Base-by-base conservation (phyloP, 352 stramenopile genomes). In the Phytopythium mirpurense region DNA sequence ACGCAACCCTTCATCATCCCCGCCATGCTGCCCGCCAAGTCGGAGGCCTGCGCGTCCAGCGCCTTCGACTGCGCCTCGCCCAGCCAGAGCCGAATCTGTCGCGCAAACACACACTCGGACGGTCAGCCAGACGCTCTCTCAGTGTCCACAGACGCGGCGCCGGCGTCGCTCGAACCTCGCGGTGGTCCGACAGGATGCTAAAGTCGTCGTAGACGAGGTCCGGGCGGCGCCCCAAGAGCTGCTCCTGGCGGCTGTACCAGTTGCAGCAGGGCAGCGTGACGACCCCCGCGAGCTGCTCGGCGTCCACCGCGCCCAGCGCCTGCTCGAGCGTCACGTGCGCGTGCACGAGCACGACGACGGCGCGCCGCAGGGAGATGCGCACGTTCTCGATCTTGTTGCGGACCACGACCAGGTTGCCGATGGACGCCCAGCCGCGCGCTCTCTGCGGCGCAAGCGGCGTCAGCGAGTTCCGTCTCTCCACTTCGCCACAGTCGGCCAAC, bases 331-430 rank as follows among this genome's bases (percentile, higher is more conserved):
- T 88, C 60, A 93, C 78, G 47, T 93, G 83, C 0, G 83, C 79
- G 41, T 90, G 83, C n/a, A 93, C 78, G 0, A 93, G 63, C 36
- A 90, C 76, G 32, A 90, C 55, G 41, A 93, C 75, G 2, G 70
- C 83, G 18, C 74, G 60, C 1, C 66, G 63, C 40, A 93, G 48
- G 1, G 60, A 55, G 56, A 90, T 88, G 27, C 76, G 77, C 18
- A 93, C 78, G 29, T 90, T 86, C 44, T 93, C 79, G 42, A 93
- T 90, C 57, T 93, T 93, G 61, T 90, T 88, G 59, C 78, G 68
- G 35, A 93, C 70, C 45, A 86, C 72, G 10, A 90, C 73, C 21
- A 93, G 62, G 56, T 93, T 93, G 8, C 59, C 54, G 29, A 93
- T 72, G 5, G 60, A 44, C 8, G 58, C 37, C 83, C 83, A 93